These are phyloP conservation scores for Chalciporus chontae DNA, from an alignment of 768 basidiomycete species.

Conservation along the genomic window DNA sequence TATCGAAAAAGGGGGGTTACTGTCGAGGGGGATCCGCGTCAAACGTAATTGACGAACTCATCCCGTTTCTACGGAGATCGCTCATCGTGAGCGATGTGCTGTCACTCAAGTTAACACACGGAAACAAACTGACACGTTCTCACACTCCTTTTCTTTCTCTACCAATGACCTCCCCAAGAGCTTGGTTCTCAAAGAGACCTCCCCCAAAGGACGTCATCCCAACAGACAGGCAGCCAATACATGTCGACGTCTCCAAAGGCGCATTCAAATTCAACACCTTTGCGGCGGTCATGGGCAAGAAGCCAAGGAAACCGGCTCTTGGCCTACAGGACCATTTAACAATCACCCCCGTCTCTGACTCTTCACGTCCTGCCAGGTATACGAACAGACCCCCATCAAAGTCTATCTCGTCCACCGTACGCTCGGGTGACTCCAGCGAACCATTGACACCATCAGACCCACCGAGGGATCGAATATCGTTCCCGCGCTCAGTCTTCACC, in stretches of 20 bases:
- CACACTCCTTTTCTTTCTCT: background rate
- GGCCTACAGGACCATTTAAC: conserved; percentile 45
- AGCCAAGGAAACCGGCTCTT: conserved; percentile 55
- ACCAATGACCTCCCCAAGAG: conserved; percentile 5
- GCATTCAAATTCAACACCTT: conserved; percentile 52
- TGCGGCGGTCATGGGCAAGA: conserved; percentile 60
- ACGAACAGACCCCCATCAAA: conserved; percentile 47
- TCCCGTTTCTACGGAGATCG: conserved; percentile 11
- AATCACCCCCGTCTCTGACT: conserved; percentile 15
- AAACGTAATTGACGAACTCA: background rate
- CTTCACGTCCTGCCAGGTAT: conserved; percentile 24
- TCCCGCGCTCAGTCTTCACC: conserved; percentile 51
- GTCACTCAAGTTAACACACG: background rate
- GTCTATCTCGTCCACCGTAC: conserved; percentile 51
- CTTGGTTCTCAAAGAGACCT: conserved; percentile 24
- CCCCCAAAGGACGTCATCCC: conserved; percentile 31
- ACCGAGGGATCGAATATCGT: conserved; percentile 26
- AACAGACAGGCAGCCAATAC: conserved; percentile 25
- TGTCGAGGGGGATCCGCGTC: no score
- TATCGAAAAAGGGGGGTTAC: no score
- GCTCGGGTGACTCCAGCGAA: conserved; percentile 51
- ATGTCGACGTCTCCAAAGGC: conserved; percentile 18
- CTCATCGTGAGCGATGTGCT: no score
- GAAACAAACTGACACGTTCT: background rate
- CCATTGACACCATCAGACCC: conserved; percentile 53